Percentiles rank a stretch among this genome's conserved stretches.
phyloP scores from a whole-genome alignment of 495 filamentous ascomycete genomes.

The Hypoxylon rickii region DNA sequence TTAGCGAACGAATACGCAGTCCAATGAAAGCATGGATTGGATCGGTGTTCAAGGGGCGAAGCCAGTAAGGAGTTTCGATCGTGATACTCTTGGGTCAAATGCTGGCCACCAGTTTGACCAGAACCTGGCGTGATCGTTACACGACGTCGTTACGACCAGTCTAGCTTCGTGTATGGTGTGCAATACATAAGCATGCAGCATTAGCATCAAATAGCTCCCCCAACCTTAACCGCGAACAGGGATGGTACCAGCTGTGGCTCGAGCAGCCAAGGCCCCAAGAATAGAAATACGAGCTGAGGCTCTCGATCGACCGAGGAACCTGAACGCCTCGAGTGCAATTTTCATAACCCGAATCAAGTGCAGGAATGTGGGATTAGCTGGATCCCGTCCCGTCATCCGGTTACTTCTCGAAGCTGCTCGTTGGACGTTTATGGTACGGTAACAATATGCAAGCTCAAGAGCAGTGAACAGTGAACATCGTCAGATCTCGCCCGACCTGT shows the following conservation, averaged over 20 bases:
- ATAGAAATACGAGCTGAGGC: conserved; percentile 35
- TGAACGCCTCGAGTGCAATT: conserved; percentile 16
- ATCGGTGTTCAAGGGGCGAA: background rate
- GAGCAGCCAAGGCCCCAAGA: conserved; percentile 22
- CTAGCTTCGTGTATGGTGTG: background rate
- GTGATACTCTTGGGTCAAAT: conserved; percentile 9
- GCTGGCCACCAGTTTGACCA: conserved; percentile 13
- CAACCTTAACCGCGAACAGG: conserved; percentile 12
- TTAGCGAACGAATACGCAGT: background rate
- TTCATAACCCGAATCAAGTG: conserved; percentile 3
- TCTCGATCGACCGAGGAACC: conserved; percentile 12
- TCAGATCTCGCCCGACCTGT: conserved; percentile 20
- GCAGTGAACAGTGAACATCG: background rate
- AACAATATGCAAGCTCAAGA: background rate
- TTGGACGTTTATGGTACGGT: background rate
- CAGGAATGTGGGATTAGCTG: conserved; percentile 25
- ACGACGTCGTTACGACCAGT: conserved; percentile 9
- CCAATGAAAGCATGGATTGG: conserved; percentile 9
- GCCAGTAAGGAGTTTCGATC: conserved; percentile 3
- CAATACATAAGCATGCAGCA: conserved; percentile 30
- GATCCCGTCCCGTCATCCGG: conserved; percentile 8
- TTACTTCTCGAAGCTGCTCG: background rate
- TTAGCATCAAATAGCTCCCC: conserved; percentile 29
- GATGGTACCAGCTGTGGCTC: conserved; percentile 21
- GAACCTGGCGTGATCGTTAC: conserved; percentile 17